Percentiles rank a stretch among this genome's conserved stretches.
phyloP scores from a whole-genome alignment of 352 stramenopile genomes.

The Phytopythium helicoides region DNA sequence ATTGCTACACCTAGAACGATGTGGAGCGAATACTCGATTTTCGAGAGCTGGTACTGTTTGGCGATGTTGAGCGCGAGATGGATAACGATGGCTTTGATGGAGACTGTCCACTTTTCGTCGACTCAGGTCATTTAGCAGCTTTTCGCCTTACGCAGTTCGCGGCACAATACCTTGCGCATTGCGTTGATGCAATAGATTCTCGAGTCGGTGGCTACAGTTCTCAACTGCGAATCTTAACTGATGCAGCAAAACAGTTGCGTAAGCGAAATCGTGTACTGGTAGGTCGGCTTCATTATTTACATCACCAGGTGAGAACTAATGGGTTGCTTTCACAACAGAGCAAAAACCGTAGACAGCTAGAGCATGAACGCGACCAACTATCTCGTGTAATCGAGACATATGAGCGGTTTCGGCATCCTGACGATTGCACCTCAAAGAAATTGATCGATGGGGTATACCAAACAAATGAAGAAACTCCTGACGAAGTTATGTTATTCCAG shows the following conservation, averaged over 20 bases:
- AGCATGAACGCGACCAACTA: conserved; percentile 53
- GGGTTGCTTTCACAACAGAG: conserved; percentile 14
- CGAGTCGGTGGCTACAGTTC: conserved; percentile 41
- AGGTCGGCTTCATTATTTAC: conserved; percentile 1
- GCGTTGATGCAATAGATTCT: conserved; percentile 34
- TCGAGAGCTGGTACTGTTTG: conserved; percentile 45
- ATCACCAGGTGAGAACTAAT: not conserved
- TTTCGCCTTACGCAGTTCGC: conserved; percentile 62
- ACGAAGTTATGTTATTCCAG: no score
- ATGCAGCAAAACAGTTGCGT: conserved; percentile 15
- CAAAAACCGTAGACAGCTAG: conserved; percentile 33
- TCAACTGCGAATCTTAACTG: conserved; percentile 18
- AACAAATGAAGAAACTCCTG: no score
- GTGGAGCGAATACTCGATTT: conserved; percentile 54
- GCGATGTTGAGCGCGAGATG: conserved; percentile 51
- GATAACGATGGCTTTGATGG: conserved; percentile 24
- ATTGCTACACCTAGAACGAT: conserved; percentile 26
- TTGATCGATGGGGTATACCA: no score
- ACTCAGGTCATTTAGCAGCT: conserved; percentile 42
- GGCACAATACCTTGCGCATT: conserved; percentile 69
- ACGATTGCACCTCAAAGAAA: no score
- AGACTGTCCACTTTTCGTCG: conserved; percentile 27
- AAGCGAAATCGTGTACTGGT: conserved; percentile 26
- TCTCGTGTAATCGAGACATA: conserved; percentile 56
- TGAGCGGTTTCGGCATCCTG: conserved; percentile 30